Evolutionary conservation across 208 protist species (phyloP), one percentile per base, ranked within the genome.

Genomic region (Trypanosoma mega): DNA sequence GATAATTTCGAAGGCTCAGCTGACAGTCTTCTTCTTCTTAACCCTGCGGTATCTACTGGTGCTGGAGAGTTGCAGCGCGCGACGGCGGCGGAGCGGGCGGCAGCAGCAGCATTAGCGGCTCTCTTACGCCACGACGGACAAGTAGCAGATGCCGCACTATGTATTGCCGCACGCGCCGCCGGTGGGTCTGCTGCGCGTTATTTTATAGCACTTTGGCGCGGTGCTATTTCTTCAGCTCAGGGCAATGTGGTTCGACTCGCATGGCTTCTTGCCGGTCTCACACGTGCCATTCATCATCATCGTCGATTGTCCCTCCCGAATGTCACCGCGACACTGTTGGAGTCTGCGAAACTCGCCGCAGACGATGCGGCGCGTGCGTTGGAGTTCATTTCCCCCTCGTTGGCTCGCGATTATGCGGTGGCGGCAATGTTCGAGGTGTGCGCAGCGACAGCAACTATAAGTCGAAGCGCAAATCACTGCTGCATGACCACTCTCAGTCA

Each of bases 231-330:
- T 20, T 26, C 30, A 26, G 14, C n/a, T 18, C 6, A 23, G 11
- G 44, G n/a, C 5, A 18, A 41, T 21, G 16, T 33, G n/a, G 57
- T 54, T 1, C 21, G 24, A 43, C 31, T 54, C 46, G 31, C 57
- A 30, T 63, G 57, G 57, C 57, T 63, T 39, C 33, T 63, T 34
- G 44, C 46, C 14, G 57, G 57, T 2, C 31, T 63, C 45, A 33
- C 57, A 23, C 46, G 33, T 44, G n/a, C 2, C 11, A 53, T 63
- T 29, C 24, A 41, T 23, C 21, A 21, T 20, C 24, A 54, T 36
- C 16, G 9, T n/a, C n/a, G n/a, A n/a, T n/a, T n/a, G n/a, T n/a
- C n/a, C n/a, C n/a, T n/a, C n/a, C n/a, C n/a, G n/a, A n/a, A n/a
- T n/a, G n/a, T n/a, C n/a, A n/a, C n/a, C n/a, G n/a, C n/a, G n/a